Evolutionary conservation across 768 basidiomycete species (phyloP), one percentile per base, ranked within the genome.

Genomic region (Ramaria sp.): DNA sequence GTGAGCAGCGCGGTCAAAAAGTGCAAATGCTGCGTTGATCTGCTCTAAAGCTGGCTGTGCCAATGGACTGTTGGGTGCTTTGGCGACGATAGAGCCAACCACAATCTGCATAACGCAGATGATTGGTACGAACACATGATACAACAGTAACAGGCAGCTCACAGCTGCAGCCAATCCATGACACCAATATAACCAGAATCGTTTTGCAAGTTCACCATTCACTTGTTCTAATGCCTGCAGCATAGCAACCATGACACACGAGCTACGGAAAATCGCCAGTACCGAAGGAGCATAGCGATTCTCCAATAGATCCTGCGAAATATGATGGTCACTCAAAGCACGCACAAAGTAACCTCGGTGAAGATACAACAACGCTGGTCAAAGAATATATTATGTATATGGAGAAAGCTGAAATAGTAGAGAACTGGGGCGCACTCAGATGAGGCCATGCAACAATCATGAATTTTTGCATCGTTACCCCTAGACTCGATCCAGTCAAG

Each of bases 321-420:
- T 3, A 4, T 57, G 83, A 64, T 84, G 81, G 63, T 86, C 84
- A 62, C 79, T 83, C 58, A 86, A 77, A 2, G 84, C 84, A 46
- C 82, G 76, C 27, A 84, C 84, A 61, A 86, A 86, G 71, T 86
- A 86, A 65, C 82, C 83, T 61, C 84, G 75, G 63, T 86, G 84
- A 41, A 86, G 71, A 67, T 86, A 86, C n/a, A 86, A 70, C 41
- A 86, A 73, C 67, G 83, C 84, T 86, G 51, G 33, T 33, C 24
- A 48, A 22, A 43, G 31, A 24, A 10, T 22, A 24, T 33, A n/a
- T n/a, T n/a, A n/a, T n/a, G n/a, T n/a, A 43, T 41, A 31, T 47
- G 6, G 31, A 17, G 17, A 27, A 17, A 48, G 46, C 2, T n/a
- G 39, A 27, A 24, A 38, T 30, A 57, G 45, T 33, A 33, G 17